Conservation (phyloP, 768 basidiomycete genomes). For the Multifurca ochricompacta region DNA sequence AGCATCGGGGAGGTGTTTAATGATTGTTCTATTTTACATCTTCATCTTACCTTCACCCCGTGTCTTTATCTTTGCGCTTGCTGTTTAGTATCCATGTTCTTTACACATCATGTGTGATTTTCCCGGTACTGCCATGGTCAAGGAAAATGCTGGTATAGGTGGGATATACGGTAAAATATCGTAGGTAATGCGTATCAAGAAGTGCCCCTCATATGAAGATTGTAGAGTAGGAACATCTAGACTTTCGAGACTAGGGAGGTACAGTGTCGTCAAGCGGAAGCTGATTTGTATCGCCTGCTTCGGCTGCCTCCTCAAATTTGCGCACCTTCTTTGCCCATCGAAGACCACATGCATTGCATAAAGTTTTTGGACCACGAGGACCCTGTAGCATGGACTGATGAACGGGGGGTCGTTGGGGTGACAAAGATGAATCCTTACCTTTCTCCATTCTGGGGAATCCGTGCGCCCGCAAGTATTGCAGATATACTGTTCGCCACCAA, state of each 20-base stretch:
- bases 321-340: constrained; percentile 81
- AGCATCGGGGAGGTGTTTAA: constrained; percentile 21
- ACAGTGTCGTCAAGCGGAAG: constrained; percentile 17
- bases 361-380: constrained; percentile 91
- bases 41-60: constrained; percentile 18
- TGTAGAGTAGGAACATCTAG: background rate
- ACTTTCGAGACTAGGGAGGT: constrained; percentile 15
- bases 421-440: constrained; percentile 36
- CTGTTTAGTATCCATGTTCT: constrained; percentile 19
- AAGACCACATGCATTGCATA: constrained; percentile 94
- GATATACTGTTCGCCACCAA: constrained; percentile 62
- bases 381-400: constrained; percentile 41
- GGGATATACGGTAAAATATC: background rate
- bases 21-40: constrained; percentile 17
- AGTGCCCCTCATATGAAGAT: background rate
- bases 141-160: background rate
- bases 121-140: background rate
- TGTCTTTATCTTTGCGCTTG: constrained; percentile 18
- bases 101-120: constrained; percentile 7
- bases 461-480: constrained; percentile 92
- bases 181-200: background rate
- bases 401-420: background rate
- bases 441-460: constrained; percentile 96
- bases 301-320: constrained; percentile 32
- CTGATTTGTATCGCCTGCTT: constrained; percentile 23